Base-by-base conservation (phyloP, 2,329 filamentous ascomycete species). In the Apiospora pterosperma region DNA sequence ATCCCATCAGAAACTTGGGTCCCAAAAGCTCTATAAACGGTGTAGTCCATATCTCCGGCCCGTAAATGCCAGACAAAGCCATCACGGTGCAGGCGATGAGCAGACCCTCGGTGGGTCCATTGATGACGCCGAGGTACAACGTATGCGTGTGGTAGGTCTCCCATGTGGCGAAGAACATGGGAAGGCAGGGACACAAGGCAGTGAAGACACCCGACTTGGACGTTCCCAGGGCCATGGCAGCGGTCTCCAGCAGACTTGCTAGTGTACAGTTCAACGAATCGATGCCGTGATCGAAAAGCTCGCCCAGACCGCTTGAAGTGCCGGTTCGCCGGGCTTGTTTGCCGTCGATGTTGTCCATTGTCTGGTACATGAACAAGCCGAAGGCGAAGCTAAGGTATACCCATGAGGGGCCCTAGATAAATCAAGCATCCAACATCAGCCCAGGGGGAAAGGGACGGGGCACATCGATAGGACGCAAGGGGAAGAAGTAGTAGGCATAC, bases 151-250 rank as follows among this genome's bases (percentile, higher is more conserved):
- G 96, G 77, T 97, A 99, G 1, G 96, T 99, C 80, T 99, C 96
- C 96, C 96, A 99, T 2, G 96, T 99, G 3, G 95, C 97, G 81
- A 99, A 97, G 84, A 97, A 99, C 96, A 99, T 99, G 66, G 96
- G 92, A 55, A 99, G 82, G 71, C 93, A 96, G 1, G 96, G 96
- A 66, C 95, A 89, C 52, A 99, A 82, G 1, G 94, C 93, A 1
- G 96, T 98, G 76, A 97, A 96, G 64, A 96, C 90, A 69, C 96
- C 96, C 23, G 92, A 88, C 68, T 89, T 90, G 21, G 92, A 92
- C 4, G 92, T 88, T 44, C 96, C 96, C 62, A 97, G 85, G 31
- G 92, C 95, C 90, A 99, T 96, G 62, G 95, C 94, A 19, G 92
- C 95, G 6, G 92, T 95, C 79, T 97, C 93, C 67, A 97, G 88